Base-by-base conservation (phyloP, 495 filamentous ascomycete genomes). In the Talaromyces thailandensis region DNA sequence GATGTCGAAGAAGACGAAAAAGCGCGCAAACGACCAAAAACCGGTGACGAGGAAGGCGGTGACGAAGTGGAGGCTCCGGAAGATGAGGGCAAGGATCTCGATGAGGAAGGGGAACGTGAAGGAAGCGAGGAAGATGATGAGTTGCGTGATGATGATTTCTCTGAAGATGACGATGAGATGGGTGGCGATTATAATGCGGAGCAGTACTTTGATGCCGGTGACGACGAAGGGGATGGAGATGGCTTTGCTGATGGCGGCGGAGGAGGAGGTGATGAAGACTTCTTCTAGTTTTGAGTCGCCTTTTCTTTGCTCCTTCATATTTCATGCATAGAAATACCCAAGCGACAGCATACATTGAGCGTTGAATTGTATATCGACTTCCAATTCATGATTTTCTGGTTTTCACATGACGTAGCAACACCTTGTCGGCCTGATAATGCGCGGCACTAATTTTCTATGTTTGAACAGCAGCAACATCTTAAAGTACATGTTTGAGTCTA, bases 161-260 rank as follows among this genome's bases (percentile, higher is more conserved):
- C 79, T 51, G 80, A 81, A 12, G 79, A 83, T 60, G 82, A 84
- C 1, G 81, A 84, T 59, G 82, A 83, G 21, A 79, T 81, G 77
- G 82, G 77, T 9, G 82, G 79, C 0, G 82, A 84, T 63, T 86
- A 87, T 69, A 85, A 87, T 65, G 84, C 84, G 0, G 84, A 87
- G 63, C 78, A 85, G 56, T 86, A 87, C 74, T 88, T 87, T 62
- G 84, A 87, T 66, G 81, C 73, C 37, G 85, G 85, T 7, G 85
- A 82, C 52, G 83, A 84, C 62, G 85, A 88, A 32, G 77, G 71
- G 63, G 79, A 76, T 28, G 79, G 82, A 48, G 81, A 81, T 64
- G 72, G 73, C 6, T 76, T 77, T 64, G 78, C 69, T 4, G 79
- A 80, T 68, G 75, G 75, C n/a, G 79, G 76, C 58, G 75, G 69